These are phyloP conservation scores for Pseudoscleropodium purum DNA, from an alignment of 225 moss, liverwort and hornwort species.

Conservation along the genomic window DNA sequence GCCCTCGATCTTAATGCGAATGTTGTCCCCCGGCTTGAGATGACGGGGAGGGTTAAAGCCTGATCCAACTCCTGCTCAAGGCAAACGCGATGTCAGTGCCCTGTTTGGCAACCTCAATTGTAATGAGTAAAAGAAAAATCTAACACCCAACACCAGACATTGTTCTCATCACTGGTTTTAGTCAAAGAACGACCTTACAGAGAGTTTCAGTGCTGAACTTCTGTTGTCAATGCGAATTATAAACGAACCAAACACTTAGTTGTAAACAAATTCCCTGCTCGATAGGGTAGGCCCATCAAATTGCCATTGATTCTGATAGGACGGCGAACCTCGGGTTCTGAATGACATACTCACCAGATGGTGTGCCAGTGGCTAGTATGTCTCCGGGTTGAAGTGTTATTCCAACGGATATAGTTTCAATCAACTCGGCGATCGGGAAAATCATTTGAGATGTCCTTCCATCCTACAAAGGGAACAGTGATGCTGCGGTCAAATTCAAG, in stretches of 20 bases:
- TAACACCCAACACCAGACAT: background rate
- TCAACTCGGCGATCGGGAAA: conserved; percentile 74
- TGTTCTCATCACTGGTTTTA: background rate
- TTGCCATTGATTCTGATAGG: background rate
- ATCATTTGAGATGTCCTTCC: conserved; percentile 88
- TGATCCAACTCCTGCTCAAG: conserved; percentile 82
- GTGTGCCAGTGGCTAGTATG: conserved; percentile 89
- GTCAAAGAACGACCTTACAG: background rate
- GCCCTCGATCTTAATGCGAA: conserved; percentile 69
- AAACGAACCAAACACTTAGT: background rate
- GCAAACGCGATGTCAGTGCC: background rate
- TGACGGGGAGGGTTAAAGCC: conserved; percentile 83
- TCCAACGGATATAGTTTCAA: conserved; percentile 67
- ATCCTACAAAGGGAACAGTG: conserved; percentile 24
- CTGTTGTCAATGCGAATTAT: background rate
- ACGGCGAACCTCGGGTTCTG: background rate
- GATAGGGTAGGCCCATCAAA: background rate
- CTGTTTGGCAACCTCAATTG: background rate
- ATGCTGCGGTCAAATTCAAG: background rate
- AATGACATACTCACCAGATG: conserved; percentile 47
- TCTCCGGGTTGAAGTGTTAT: conserved; percentile 89
- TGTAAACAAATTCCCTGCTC: background rate
- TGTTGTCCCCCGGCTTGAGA: conserved; percentile 68
- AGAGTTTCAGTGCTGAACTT: background rate
- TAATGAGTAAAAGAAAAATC: background rate